Evolutionary conservation across 2,329 filamentous ascomycete species (phyloP).

Genomic region (Lizonia empirigonia): DNA sequence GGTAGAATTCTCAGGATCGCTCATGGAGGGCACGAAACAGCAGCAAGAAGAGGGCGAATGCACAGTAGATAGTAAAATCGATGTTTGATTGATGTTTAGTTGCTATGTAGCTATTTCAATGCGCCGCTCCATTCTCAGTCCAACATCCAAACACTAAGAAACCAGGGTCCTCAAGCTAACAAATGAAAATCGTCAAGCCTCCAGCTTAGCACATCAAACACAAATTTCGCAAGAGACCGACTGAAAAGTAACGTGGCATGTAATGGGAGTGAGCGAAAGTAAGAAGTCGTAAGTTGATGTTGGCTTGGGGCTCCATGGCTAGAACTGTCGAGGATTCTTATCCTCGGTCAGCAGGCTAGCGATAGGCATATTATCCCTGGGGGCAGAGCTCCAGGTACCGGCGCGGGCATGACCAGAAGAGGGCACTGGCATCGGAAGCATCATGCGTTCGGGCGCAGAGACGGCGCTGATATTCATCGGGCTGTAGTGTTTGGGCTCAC

Average conservation of each 20-base stretch:
- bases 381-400: slow-evolving; percentile 46
- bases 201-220: neutral
- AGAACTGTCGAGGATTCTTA: slow-evolving; percentile 34
- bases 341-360: slow-evolving; percentile 48
- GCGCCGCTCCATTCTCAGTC: too few relatives aligned
- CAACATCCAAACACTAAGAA: neutral
- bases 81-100: neutral
- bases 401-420: slow-evolving; percentile 38
- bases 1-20: too few relatives aligned
- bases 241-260: neutral
- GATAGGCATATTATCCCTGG: slow-evolving; percentile 48
- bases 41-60: too few relatives aligned
- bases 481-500: slow-evolving; percentile 43
- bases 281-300: slow-evolving; percentile 17
- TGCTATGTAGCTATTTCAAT: neutral
- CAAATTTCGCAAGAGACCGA: neutral
- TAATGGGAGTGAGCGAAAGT: slow-evolving; percentile 22
- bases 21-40: too few relatives aligned
- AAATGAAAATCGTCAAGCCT: slow-evolving; percentile 11
- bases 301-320: neutral
- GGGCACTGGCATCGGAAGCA: slow-evolving; percentile 47
- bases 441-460: slow-evolving; percentile 42
- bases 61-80: too few relatives aligned
- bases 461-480: slow-evolving; percentile 40
- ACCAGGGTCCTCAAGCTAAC: neutral